These are phyloP conservation scores for Gracilaria gracilis DNA, from an alignment of 23 red algal species.

Conservation along the genomic window DNA sequence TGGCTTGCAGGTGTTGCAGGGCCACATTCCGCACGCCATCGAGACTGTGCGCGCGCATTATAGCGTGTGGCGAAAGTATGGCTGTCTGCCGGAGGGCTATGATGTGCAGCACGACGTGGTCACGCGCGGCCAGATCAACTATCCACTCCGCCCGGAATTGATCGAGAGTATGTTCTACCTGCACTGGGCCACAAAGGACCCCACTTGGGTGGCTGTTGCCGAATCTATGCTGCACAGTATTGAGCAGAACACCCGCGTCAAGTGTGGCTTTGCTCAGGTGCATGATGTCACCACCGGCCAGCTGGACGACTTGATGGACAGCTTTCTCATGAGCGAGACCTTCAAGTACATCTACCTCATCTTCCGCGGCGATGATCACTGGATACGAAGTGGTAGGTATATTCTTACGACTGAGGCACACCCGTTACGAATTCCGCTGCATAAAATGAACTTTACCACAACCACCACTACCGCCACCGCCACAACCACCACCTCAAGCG, in stretches of 20 bases:
- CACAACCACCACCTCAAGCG: neutral
- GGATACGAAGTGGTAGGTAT: slow-evolving; percentile 60
- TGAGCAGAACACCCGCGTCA: slow-evolving; percentile 41
- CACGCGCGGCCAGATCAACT: slow-evolving; percentile 25
- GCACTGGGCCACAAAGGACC: slow-evolving; percentile 61
- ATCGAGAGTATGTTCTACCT: slow-evolving; percentile 74
- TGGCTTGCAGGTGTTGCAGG: slow-evolving; percentile 55
- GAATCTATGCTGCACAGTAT: slow-evolving; percentile 51
- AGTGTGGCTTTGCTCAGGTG: slow-evolving; percentile 51
- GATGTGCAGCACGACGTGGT: slow-evolving; percentile 17
- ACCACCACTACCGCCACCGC: neutral
- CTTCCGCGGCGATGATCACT: slow-evolving; percentile 60
- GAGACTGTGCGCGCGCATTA: slow-evolving; percentile 47
- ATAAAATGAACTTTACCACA: neutral
- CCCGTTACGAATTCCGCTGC: slow-evolving; percentile 66
- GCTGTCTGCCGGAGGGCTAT: slow-evolving; percentile 73
- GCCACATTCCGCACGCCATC: slow-evolving; percentile 38
- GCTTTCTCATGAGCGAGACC: slow-evolving; percentile 86
- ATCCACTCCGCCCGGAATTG: slow-evolving; percentile 72
- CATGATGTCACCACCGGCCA: slow-evolving; percentile 19
- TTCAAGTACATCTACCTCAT: slow-evolving; percentile 92
- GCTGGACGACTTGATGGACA: slow-evolving; percentile 58
- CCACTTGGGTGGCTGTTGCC: slow-evolving; percentile 45
- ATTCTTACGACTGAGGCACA: slow-evolving; percentile 90
- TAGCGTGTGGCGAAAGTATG: slow-evolving; percentile 69